Conservation (phyloP, 768 basidiomycete species). For the Tylopilus vinaceipallidus region DNA sequence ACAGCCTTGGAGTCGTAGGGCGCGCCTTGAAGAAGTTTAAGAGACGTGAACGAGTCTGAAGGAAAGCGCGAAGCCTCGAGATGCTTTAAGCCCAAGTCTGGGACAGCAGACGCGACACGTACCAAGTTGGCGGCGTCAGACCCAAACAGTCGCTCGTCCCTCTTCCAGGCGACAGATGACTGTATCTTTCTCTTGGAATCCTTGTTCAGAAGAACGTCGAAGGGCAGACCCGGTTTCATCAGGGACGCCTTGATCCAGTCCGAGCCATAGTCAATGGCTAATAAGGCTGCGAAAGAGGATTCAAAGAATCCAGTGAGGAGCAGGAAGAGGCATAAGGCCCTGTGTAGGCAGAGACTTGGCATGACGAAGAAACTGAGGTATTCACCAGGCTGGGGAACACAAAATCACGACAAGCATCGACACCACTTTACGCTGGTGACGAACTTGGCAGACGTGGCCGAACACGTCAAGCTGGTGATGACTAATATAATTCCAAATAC, state of each 20-base stretch:
- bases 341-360: conserved; percentile 25
- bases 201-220: conserved; percentile 94
- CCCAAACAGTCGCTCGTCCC: conserved; percentile 85
- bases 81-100: background rate
- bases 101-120: conserved; percentile 32
- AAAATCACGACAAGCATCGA: conserved; percentile 14
- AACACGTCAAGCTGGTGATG: conserved; percentile 19
- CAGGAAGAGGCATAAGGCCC: conserved; percentile 24
- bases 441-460: conserved; percentile 20
- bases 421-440: background rate
- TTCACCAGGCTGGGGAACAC: conserved; percentile 14
- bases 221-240: conserved; percentile 91
- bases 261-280: conserved; percentile 97
- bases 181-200: conserved; percentile 97
- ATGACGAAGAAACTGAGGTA: conserved; percentile 14
- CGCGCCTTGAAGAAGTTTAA: conserved; percentile 81
- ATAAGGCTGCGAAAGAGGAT: conserved; percentile 65
- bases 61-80: conserved; percentile 89
- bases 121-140: conserved; percentile 87
- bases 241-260: conserved; percentile 97
- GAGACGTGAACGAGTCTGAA: conserved; percentile 75
- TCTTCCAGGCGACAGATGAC: conserved; percentile 88
- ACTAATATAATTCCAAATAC: conserved; percentile 8
- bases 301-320: conserved; percentile 24
- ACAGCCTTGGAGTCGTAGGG: conserved; percentile 58